Percentiles rank a stretch among this genome's conserved stretches.
These are phyloP conservation scores for Ziziphus jujuba DNA, from an alignment of 306 rosid species.

Conservation along the genomic window DNA sequence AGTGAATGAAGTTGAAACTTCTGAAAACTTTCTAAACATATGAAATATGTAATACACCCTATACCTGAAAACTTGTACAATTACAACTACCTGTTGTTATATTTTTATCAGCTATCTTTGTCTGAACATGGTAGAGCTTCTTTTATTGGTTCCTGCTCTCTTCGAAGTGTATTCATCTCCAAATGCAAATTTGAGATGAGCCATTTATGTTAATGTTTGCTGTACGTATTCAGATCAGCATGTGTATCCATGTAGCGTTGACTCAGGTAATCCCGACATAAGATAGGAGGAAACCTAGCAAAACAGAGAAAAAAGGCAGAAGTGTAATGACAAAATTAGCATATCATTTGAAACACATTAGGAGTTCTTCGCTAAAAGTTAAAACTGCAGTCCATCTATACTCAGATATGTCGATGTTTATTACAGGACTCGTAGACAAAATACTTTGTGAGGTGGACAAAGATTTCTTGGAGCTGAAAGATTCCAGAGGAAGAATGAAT, in stretches of 20 bases:
- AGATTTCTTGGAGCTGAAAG: no score
- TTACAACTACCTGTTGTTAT: no score
- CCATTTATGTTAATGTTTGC: conserved; percentile 27
- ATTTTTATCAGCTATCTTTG: no score
- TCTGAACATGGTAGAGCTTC: not conserved
- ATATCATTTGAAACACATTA: not conserved
- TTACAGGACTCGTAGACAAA: not conserved
- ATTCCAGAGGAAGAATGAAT: no score
- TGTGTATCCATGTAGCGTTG: conserved; percentile 79
- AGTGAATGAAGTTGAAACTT: no score
- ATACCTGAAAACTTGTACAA: no score
- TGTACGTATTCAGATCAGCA: conserved; percentile 48
- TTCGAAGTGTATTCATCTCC: not conserved
- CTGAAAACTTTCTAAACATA: no score
- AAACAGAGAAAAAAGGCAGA: not conserved
- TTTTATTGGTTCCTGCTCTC: not conserved
- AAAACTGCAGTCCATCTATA: not conserved
- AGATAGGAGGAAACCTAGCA: conserved; percentile 73
- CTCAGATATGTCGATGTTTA: not conserved
- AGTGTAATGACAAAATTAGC: not conserved
- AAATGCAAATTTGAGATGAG: not conserved
- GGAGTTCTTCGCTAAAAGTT: conserved; percentile 4
- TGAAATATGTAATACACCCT: no score
- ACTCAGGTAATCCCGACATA: conserved; percentile 53
- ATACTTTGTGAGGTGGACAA: no score